Conservation (phyloP, 108 stramenopile species). For the Parietichytrium sp. region DNA sequence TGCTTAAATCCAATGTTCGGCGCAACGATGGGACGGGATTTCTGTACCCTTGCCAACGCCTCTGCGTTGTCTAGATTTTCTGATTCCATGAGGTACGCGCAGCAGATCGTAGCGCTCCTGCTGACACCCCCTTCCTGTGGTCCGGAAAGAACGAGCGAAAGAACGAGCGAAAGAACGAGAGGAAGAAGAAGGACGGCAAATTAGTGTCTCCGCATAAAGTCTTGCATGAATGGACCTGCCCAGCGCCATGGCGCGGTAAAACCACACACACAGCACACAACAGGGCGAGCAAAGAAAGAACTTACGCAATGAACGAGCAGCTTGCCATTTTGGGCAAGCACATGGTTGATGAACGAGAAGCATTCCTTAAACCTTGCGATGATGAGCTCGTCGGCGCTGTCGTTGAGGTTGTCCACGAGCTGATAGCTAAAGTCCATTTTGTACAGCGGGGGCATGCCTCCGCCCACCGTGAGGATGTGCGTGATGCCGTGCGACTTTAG, state of each 20-base stretch:
- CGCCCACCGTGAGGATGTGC: conserved; percentile 22
- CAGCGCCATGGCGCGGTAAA: too few relatives aligned
- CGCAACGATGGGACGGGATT: not conserved
- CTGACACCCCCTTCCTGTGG: conserved; percentile 24
- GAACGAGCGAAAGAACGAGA: too few relatives aligned
- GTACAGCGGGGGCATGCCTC: not conserved
- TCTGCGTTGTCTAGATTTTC: not conserved
- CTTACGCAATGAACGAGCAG: conserved; percentile 34
- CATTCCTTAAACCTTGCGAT: not conserved
- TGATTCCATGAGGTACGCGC: conserved; percentile 1
- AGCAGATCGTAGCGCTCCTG: not conserved
- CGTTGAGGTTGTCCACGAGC: not conserved
- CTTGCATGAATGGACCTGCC: too few relatives aligned
- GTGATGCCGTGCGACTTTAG: conserved; percentile 20
- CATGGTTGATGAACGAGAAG: conserved; percentile 15
- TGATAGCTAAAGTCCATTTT: conserved; percentile 21
- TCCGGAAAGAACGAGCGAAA: too few relatives aligned
- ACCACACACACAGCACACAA: too few relatives aligned
- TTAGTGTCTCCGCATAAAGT: too few relatives aligned
- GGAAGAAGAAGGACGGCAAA: too few relatives aligned
- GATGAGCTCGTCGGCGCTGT: not conserved
- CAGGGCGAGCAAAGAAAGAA: too few relatives aligned
- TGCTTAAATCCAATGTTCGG: not conserved
- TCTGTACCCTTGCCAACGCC: not conserved
- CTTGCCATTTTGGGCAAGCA: not conserved